Evolutionary conservation across 306 rosid genomes (phyloP).

Genomic region (Calophaca sinica): DNA sequence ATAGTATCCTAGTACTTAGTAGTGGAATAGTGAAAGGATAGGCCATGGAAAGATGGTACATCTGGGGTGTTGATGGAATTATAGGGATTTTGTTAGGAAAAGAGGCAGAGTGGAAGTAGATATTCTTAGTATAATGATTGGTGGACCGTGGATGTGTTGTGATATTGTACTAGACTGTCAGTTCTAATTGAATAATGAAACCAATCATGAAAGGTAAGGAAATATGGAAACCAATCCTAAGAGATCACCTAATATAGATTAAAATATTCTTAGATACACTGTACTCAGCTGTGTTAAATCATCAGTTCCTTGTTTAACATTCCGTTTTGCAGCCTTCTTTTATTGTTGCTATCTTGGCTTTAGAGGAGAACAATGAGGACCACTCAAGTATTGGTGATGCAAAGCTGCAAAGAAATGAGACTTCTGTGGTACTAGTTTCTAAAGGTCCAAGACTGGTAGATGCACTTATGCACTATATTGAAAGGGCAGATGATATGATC

Average conservation of each 20-base stretch:
- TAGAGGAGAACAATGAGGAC: constrained; percentile 53
- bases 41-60: not conserved
- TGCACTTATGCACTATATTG: constrained; percentile 63
- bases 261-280: constrained; percentile 4
- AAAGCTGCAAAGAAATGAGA: constrained; percentile 58
- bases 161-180: not conserved
- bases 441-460: constrained; percentile 60
- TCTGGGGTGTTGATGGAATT: not conserved
- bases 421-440: constrained; percentile 49
- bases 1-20: no score
- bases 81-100: not conserved
- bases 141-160: not conserved
- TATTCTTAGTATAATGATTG: not conserved
- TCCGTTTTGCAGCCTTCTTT: constrained; percentile 84
- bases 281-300: constrained; percentile 16
- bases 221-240: not conserved
- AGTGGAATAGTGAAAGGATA: no score
- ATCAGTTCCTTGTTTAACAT: constrained; percentile 31
- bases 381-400: constrained; percentile 54
- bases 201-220: not conserved
- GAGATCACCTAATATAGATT: not conserved
- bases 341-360: constrained; percentile 67
- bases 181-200: not conserved
- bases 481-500: constrained; percentile 57
- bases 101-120: not conserved